A percentile compares a stretch with the other conserved stretches of the same genome.
Evolutionary conservation across 1,284 basidiomycete genomes (phyloP).

Genomic region (Fistulinella staudtii): DNA sequence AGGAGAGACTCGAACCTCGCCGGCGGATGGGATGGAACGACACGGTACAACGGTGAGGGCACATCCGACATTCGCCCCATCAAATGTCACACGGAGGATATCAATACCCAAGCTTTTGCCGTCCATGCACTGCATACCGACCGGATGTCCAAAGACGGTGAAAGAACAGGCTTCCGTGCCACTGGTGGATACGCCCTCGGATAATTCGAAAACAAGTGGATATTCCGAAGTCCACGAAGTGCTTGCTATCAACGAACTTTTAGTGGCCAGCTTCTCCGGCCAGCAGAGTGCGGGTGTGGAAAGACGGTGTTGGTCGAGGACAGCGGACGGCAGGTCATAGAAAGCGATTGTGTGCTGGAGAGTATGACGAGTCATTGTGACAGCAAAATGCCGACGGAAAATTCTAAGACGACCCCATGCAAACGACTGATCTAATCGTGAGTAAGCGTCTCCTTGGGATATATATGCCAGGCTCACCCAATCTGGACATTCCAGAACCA

Average conservation of each 20-base stretch:
- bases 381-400: constrained; percentile 14
- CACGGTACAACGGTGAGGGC: constrained; percentile 5
- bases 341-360: constrained; percentile 7
- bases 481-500: constrained; percentile 14
- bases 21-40: constrained; percentile 9
- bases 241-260: constrained; percentile 8
- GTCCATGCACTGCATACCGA: neutral
- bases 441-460: constrained; percentile 1
- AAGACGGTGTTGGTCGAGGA: constrained; percentile 11
- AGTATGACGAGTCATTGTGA: constrained; percentile 2
- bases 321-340: constrained; percentile 16
- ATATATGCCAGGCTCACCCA: constrained; percentile 14
- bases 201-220: constrained; percentile 10
- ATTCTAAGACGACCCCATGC: constrained; percentile 11
- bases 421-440: constrained; percentile 7
- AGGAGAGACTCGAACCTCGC: constrained; percentile 18
- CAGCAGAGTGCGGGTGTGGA: constrained; percentile 8
- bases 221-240: constrained; percentile 16
- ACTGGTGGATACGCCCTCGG: constrained; percentile 11
- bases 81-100: constrained; percentile 14
- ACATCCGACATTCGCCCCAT: constrained; percentile 9
- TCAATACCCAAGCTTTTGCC: constrained; percentile 2
- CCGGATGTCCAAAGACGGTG: constrained; percentile 13
- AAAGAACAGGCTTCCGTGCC: constrained; percentile 13
- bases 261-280: constrained; percentile 11